A percentile compares a stretch with the other conserved stretches of the same genome.
Conservation (phyloP, 75 land plant species). For the Selaginella moellendorffii region DNA sequence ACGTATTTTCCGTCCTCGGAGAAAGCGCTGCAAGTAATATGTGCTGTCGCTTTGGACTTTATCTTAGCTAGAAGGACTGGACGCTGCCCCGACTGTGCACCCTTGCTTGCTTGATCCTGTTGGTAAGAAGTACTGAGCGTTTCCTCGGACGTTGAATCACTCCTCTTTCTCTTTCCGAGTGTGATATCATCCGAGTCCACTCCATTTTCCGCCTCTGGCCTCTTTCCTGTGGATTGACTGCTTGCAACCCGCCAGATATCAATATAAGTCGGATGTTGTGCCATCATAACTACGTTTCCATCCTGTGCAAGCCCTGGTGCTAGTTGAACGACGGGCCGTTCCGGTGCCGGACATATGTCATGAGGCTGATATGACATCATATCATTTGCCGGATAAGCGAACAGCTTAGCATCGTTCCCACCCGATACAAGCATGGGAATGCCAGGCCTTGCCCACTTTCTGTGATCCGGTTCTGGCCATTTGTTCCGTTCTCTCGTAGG, state of each 20-base stretch:
- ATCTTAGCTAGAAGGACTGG: slow-evolving; percentile 41
- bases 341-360: slow-evolving; percentile 92
- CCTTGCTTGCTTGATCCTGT: slow-evolving; percentile 5
- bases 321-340: slow-evolving; percentile 49
- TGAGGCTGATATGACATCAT: slow-evolving; percentile 74
- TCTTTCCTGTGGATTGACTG: slow-evolving; percentile 4
- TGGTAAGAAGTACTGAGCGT: background rate
- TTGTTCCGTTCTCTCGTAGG: slow-evolving; percentile 16
- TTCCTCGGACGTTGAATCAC: slow-evolving; percentile 3
- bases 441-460: slow-evolving; percentile 60
- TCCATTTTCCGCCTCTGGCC: slow-evolving; percentile 8
- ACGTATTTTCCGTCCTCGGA: slow-evolving; percentile 48
- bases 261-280: slow-evolving; percentile 38
- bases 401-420: slow-evolving; percentile 91
- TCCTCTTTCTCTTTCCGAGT: slow-evolving; percentile 16
- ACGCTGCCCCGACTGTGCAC: slow-evolving; percentile 13
- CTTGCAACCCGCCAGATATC: slow-evolving; percentile 38
- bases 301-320: slow-evolving; percentile 19
- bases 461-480: slow-evolving; percentile 30
- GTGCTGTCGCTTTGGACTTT: slow-evolving; percentile 46
- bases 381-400: slow-evolving; percentile 72
- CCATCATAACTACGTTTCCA: slow-evolving; percentile 40
- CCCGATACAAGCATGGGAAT: slow-evolving; percentile 95
- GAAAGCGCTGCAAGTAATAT: slow-evolving; percentile 72
- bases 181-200: background rate